phyloP scores from a whole-genome alignment of 139 green algal species.

The Gonium pectorale region DNA sequence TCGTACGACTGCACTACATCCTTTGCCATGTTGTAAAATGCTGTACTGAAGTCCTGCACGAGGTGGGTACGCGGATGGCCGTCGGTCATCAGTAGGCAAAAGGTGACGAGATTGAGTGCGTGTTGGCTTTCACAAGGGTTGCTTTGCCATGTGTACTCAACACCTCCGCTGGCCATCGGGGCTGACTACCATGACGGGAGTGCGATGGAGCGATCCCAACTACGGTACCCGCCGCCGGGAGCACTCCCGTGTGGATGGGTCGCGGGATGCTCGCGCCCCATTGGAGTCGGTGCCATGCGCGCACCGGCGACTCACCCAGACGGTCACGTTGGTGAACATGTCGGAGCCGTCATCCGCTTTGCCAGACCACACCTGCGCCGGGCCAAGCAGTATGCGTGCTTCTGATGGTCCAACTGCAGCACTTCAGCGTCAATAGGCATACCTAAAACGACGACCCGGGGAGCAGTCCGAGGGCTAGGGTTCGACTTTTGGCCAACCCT shows the following conservation, averaged over 20 bases:
- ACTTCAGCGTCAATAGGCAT: too few species aligned
- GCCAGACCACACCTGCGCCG: background rate
- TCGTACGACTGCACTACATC: background rate
- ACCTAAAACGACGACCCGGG: too few species aligned
- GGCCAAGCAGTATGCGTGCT: too few species aligned
- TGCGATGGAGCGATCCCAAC: too few species aligned
- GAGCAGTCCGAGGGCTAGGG: too few species aligned
- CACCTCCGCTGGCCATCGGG: background rate
- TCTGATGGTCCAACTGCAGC: too few species aligned
- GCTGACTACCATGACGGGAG: too few species aligned
- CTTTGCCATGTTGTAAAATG: background rate
- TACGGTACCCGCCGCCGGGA: too few species aligned
- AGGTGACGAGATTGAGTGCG: background rate
- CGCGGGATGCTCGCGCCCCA: too few species aligned
- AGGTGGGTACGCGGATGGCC: background rate
- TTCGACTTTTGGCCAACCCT: too few species aligned
- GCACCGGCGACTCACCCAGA: background rate
- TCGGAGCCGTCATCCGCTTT: background rate
- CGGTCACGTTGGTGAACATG: background rate
- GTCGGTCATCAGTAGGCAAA: background rate
- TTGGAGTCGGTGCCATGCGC: background rate
- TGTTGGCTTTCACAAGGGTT: background rate
- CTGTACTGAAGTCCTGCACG: background rate
- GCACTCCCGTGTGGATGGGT: too few species aligned
- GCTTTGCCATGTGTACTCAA: background rate